Base-by-base conservation (phyloP, 2,329 filamentous ascomycete genomes). In the Penicillium freii region DNA sequence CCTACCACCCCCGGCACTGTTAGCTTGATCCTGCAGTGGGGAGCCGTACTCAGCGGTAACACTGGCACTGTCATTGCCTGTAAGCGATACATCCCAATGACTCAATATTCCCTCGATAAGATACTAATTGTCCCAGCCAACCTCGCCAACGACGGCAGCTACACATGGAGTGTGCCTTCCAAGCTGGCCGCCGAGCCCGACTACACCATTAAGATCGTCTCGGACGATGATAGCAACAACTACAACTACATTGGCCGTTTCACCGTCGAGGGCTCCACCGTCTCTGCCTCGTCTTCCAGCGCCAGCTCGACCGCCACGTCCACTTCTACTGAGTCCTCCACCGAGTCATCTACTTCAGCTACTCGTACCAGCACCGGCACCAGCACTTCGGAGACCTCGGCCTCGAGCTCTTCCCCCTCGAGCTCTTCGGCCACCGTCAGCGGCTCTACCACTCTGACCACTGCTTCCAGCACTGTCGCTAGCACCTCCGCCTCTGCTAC, bases 181-280 rank as follows among this genome's bases (percentile, higher is more conserved):
- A 64, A 71, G 56, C 69, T 80, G 55, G 72, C 73, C 45, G 72
- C 75, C 51, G 75, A 78, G 62, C 70, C 71, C 39, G 75, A 80
- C 68, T 84, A 83, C 75, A 79, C 80, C 56, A 71, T 84, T 60
- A 74, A 82, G 67, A 84, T 84, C 66, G 71, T 82, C 66, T 71
- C 75, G 62, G 81, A 82, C 63, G 62, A 62, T 7, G 65, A 83
- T 71, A 48, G 73, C 9, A 58, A 51, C 48, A 66, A 77, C 59
- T 73, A 71, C 69, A 84, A 84, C 77, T 84, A 80, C 76, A 78
- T 78, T 36, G 78, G 79, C 7, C 76, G 75, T 59, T 84, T 84
- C 72, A 72, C 75, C 38, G 73, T 84, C 55, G 66, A 78, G 13
- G 79, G 77, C 60, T 72, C 73, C 60, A 77, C 76, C 56, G 78